Percentiles rank a stretch among this genome's conserved stretches.
These are phyloP conservation scores for Clarireedia homoeocarpa DNA, from an alignment of 2,329 filamentous ascomycete species.

Conservation along the genomic window DNA sequence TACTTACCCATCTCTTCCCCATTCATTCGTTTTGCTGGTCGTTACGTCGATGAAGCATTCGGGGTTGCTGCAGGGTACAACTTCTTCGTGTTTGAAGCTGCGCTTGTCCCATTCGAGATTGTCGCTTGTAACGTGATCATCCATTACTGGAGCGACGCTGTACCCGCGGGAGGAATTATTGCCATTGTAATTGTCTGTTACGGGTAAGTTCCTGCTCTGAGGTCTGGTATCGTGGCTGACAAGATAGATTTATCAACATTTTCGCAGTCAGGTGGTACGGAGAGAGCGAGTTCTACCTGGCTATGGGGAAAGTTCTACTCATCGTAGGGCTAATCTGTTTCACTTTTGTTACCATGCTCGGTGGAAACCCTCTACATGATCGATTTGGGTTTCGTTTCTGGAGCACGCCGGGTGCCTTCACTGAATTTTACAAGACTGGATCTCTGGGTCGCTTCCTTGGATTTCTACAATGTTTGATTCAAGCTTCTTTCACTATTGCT, in stretches of 20 bases:
- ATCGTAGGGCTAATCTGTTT: constrained; percentile 27
- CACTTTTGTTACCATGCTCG: constrained; percentile 30
- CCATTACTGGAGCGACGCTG: constrained; percentile 42
- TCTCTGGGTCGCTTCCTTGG: constrained; percentile 43
- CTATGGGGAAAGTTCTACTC: constrained; percentile 28
- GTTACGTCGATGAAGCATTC: constrained; percentile 68
- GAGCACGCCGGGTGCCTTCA: constrained; percentile 40
- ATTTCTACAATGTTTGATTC: constrained; percentile 40
- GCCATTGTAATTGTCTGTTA: constrained; percentile 44
- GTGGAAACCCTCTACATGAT: constrained; percentile 24
- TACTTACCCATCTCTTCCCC: constrained; percentile 70
- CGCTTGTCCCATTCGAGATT: constrained; percentile 33
- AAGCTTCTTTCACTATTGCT: constrained; percentile 43
- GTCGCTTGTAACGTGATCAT: constrained; percentile 36
- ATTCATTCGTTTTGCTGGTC: constrained; percentile 69
- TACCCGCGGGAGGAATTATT: constrained; percentile 37
- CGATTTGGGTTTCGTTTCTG: constrained; percentile 39
- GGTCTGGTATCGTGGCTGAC: constrained; percentile 33
- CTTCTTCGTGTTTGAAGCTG: constrained; percentile 64
- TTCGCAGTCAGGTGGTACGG: constrained; percentile 49
- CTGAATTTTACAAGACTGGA: constrained; percentile 34
- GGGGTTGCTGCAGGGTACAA: constrained; percentile 68
- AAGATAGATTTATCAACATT: constrained; percentile 34
- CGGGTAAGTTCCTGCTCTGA: constrained; percentile 28
- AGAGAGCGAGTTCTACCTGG: constrained; percentile 49